These are phyloP conservation scores for Ascomycota sp. DNA, from an alignment of 2,329 filamentous ascomycete species.

Conservation along the genomic window DNA sequence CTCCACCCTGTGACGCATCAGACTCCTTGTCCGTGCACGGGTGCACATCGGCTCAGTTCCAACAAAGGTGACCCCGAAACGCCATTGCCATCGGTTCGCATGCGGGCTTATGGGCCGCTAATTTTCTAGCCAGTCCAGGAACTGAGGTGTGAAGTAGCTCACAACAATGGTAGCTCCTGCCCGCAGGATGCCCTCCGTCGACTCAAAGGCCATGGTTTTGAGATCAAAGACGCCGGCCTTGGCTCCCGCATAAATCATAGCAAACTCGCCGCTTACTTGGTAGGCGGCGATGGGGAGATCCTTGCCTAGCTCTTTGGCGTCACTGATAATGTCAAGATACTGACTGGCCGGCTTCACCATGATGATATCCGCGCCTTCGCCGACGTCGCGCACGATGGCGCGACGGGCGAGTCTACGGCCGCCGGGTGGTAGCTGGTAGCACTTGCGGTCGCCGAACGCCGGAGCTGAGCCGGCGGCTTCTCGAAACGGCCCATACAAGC, in stretches of 20 bases:
- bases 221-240: conserved; percentile 94
- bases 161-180: conserved; percentile 87
- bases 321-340: conserved; percentile 93
- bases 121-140: conserved; percentile 44
- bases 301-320: conserved; percentile 83
- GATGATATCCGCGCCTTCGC: conserved; percentile 89
- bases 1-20: no score
- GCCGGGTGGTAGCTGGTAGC: conserved; percentile 89
- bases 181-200: conserved; percentile 77
- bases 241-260: conserved; percentile 91
- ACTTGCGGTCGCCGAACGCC: conserved; percentile 83
- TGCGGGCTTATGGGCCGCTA: conserved; percentile 10
- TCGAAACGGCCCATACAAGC: conserved; percentile 89
- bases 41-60: no score
- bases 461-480: conserved; percentile 84
- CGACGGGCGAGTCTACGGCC: conserved; percentile 79
- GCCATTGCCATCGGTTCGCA: no score
- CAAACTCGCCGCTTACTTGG: conserved; percentile 90
- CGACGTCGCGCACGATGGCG: conserved; percentile 76
- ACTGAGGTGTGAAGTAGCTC: conserved; percentile 81
- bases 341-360: conserved; percentile 97
- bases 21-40: no score
- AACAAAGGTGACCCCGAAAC: no score
- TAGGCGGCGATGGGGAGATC: conserved; percentile 90
- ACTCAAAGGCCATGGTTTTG: conserved; percentile 86